Percentiles rank a stretch among this genome's conserved stretches.
Conservation (phyloP, 495 filamentous ascomycete genomes). For the Aspergillus nanangensis region DNA sequence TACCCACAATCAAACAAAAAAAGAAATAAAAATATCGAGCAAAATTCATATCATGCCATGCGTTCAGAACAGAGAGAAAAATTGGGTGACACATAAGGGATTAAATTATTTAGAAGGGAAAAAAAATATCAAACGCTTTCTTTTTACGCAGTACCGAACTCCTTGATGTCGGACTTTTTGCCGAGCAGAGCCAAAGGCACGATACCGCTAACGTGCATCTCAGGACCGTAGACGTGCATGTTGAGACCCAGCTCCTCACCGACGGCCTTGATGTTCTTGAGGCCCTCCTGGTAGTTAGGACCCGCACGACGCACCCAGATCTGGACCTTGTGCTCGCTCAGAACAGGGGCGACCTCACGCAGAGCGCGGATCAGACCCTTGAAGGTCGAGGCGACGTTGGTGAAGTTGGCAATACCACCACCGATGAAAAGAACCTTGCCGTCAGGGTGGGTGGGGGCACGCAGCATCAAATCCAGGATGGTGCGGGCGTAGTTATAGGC, state of each 20-base stretch:
- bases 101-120: slow-evolving; percentile 26
- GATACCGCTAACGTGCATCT: slow-evolving; percentile 82
- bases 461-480: slow-evolving; percentile 96
- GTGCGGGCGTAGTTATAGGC: slow-evolving; percentile 98
- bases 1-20: slow-evolving; percentile 11
- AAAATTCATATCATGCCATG: slow-evolving; percentile 45
- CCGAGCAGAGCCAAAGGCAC: slow-evolving; percentile 62
- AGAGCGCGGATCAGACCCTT: slow-evolving; percentile 99
- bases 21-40: no score
- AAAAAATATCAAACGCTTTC: slow-evolving; percentile 17
- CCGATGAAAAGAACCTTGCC: slow-evolving; percentile 99
- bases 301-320: slow-evolving; percentile 99
- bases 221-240: slow-evolving; percentile 96
- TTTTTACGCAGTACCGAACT: slow-evolving; percentile 41
- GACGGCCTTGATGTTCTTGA: slow-evolving; percentile 98
- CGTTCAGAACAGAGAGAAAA: slow-evolving; percentile 38
- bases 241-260: slow-evolving; percentile 87
- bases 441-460: slow-evolving; percentile 75
- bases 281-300: slow-evolving; percentile 99
- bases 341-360: slow-evolving; percentile 77
- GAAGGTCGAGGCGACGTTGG: slow-evolving; percentile 93
- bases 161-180: slow-evolving; percentile 52
- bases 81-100: slow-evolving; percentile 30
- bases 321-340: slow-evolving; percentile 95
- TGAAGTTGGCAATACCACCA: slow-evolving; percentile 99